Conservation (phyloP, 2,329 filamentous ascomycete species). For the Tolypocladium pustulatum region DNA sequence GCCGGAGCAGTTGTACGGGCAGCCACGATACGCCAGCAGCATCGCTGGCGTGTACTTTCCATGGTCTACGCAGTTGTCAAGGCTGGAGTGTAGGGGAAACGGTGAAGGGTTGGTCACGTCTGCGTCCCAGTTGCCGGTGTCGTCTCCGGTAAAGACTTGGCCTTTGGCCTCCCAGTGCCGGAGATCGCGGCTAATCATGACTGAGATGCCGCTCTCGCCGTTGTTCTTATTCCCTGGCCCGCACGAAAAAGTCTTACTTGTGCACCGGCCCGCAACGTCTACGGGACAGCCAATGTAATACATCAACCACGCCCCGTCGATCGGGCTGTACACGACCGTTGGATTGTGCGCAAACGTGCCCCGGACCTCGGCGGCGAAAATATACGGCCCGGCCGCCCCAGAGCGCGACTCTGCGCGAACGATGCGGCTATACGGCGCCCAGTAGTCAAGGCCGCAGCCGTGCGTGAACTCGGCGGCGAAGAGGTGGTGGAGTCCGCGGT, state of each 20-base stretch:
- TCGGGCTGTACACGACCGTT: not conserved
- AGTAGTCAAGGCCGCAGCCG: conserved; percentile 34
- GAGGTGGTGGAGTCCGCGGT: conserved; percentile 32
- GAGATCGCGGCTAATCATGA: conserved; percentile 10
- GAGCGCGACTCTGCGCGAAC: conserved; percentile 28
- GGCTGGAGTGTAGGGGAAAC: not conserved
- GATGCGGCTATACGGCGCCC: conserved; percentile 14
- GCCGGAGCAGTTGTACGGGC: not conserved
- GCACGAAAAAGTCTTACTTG: conserved; percentile 6
- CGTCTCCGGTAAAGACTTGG: conserved; percentile 4
- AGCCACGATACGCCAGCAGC: not conserved
- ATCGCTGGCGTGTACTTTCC: not conserved
- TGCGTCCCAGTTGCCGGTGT: not conserved
- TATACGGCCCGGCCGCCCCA: not conserved
- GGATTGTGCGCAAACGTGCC: not conserved
- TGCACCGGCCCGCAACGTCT: conserved; percentile 3
- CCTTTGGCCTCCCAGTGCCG: conserved; percentile 7
- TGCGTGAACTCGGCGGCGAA: conserved; percentile 31
- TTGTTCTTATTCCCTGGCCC: conserved; percentile 10
- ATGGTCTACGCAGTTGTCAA: not conserved
- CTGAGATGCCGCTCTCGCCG: conserved; percentile 16
- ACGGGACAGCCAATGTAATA: conserved; percentile 18
- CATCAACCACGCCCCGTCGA: not conserved
- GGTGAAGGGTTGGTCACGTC: not conserved
- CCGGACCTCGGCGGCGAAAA: not conserved